Base-by-base conservation (phyloP, 1,284 basidiomycete genomes). In the Phaffia rhodozyma region DNA sequence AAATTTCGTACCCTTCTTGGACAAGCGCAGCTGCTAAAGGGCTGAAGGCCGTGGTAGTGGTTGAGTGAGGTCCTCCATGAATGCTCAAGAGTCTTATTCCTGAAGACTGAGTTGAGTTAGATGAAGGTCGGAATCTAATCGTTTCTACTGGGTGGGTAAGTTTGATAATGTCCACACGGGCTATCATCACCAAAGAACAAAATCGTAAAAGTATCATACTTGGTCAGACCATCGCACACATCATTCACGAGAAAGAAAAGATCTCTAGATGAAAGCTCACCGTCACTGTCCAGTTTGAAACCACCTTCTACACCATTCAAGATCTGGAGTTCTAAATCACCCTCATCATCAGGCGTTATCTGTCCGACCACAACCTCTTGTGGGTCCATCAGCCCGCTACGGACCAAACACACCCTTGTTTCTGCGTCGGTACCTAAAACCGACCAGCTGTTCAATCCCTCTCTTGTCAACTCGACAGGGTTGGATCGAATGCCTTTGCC, bases 11-110 rank as follows among this genome's bases (percentile, higher is more conserved):
- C 66, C 84, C 84, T 74, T 82, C 81, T 1, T 83, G 72, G 2
- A 79, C 84, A 20, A 84, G 72, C 0, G 81, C 80, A 1, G 76
- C 76, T 0, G 71, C 70, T 2, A 69, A 65, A 0, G 83, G 72
- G 0, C 71, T 72, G 68, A 84, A 87, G 0, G 77, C 75, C 0
- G 81, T 83, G 0, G 78, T 77, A 13, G 70, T 76, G 0, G 78
- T 75, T 0, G 70, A 75, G 70, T 87, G 86, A 0, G 86, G 86
- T 0, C 86, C 86, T 6, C 86, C 86, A 67, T 87, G 86, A 4
- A 80, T 79, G n/a, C 77, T 72, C 1, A 80, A 80, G 55, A 87
- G 76, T 59, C 75, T 75, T 0, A 59, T 68, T 23, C 64, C 67
- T 9, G 68, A 27, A 3, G 61, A 66, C 30, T 69, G 5, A 11